Conservation (phyloP, 2,329 filamentous ascomycete species). For the Fonsecaea erecta region DNA sequence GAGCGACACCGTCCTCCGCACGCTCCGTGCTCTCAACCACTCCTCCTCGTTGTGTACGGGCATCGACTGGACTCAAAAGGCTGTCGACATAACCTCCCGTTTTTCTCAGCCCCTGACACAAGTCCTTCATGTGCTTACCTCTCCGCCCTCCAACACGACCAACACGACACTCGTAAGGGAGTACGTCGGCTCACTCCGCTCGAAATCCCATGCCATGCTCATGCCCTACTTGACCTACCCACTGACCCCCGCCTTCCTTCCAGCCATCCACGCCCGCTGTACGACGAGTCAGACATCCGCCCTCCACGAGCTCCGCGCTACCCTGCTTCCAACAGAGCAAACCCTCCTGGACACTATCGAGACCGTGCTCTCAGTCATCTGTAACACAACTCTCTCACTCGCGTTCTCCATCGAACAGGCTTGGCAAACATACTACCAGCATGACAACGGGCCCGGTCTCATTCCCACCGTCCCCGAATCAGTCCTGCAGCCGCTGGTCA, state of each 20-base stretch:
- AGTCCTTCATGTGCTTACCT: slow-evolving; percentile 40
- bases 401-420: slow-evolving; percentile 50
- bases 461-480: not conserved
- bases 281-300: slow-evolving; percentile 43
- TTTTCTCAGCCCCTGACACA: slow-evolving; percentile 45
- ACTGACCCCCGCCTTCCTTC: slow-evolving; percentile 7
- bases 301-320: slow-evolving; percentile 52
- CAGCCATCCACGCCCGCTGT: slow-evolving; percentile 9
- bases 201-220: slow-evolving; percentile 48
- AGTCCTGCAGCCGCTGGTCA: slow-evolving; percentile 1
- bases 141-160: slow-evolving; percentile 5
- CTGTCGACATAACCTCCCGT: slow-evolving; percentile 50
- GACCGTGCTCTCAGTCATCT: slow-evolving; percentile 50
- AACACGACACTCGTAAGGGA: slow-evolving; percentile 8
- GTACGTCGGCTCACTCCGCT: slow-evolving; percentile 16
- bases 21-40: slow-evolving; percentile 39
- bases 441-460: not conserved
- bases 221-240: slow-evolving; percentile 56
- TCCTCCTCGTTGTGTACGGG: slow-evolving; percentile 44
- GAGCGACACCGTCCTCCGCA: slow-evolving; percentile 42
- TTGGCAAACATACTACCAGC: slow-evolving; percentile 41
- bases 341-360: slow-evolving; percentile 49
- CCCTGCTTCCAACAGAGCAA: slow-evolving; percentile 45
- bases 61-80: slow-evolving; percentile 52
- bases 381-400: slow-evolving; percentile 49